A percentile compares a stretch with the other conserved stretches of the same genome.
Conservation (phyloP, 352 stramenopile genomes). For the Phytophthora niederhauseri region DNA sequence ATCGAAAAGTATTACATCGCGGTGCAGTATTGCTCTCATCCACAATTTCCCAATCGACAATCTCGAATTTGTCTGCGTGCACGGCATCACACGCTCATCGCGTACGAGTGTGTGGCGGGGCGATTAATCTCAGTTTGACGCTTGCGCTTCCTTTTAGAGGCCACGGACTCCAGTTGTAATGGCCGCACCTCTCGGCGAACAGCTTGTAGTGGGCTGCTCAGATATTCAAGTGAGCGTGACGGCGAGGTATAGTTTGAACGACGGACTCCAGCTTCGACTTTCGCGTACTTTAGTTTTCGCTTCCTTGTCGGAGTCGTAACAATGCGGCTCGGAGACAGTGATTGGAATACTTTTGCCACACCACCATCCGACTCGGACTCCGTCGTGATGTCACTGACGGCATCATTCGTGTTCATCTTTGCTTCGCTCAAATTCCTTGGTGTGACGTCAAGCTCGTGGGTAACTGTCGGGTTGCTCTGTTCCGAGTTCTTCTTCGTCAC, state of each 20-base stretch:
- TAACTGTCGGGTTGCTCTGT: neutral
- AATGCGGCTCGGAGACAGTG: slow-evolving; percentile 13
- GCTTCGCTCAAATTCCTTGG: slow-evolving; percentile 4
- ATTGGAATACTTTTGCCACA: slow-evolving; percentile 21
- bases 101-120: neutral
- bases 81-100: slow-evolving; percentile 1
- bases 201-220: slow-evolving; percentile 10
- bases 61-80: neutral
- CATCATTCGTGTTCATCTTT: slow-evolving; percentile 11
- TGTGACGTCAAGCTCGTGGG: neutral
- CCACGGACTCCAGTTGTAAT: slow-evolving; percentile 22
- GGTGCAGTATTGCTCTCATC: neutral
- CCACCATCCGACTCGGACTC: slow-evolving; percentile 40
- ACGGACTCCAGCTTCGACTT: neutral
- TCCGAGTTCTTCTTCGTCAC: slow-evolving; percentile 2
- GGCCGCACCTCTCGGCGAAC: slow-evolving; percentile 12
- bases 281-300: slow-evolving; percentile 20
- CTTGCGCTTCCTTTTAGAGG: slow-evolving; percentile 26
- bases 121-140: slow-evolving; percentile 2
- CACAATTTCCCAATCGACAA: neutral
- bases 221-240: slow-evolving; percentile 25
- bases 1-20: neutral
- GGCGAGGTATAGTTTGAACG: slow-evolving; percentile 16
- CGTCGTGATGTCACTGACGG: slow-evolving; percentile 32
- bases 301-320: slow-evolving; percentile 12